phyloP scores from a whole-genome alignment of 1,139 yeast genomes.

The Lodderomyces theae region DNA sequence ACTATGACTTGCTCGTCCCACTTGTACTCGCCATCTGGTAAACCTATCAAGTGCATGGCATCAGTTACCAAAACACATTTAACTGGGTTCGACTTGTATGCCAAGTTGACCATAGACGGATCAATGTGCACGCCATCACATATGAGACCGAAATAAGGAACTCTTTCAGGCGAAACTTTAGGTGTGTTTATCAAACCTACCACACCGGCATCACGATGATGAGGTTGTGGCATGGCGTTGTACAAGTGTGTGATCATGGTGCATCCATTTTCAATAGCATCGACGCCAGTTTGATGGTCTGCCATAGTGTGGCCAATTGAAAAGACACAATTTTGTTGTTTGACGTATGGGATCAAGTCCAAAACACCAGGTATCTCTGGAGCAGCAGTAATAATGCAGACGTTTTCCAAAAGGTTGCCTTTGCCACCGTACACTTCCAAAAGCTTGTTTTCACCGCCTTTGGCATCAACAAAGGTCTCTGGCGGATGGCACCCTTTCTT shows the following conservation, averaged over 20 bases:
- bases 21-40: constrained; percentile 49
- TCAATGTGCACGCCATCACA: constrained; percentile 66
- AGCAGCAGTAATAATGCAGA: constrained; percentile 58
- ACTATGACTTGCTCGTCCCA: constrained; percentile 51
- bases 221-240: constrained; percentile 70
- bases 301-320: constrained; percentile 60
- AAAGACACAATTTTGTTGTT: constrained; percentile 36
- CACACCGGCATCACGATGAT: constrained; percentile 60
- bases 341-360: constrained; percentile 45
- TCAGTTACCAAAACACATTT: constrained; percentile 61
- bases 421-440: constrained; percentile 47
- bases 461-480: constrained; percentile 52
- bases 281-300: constrained; percentile 45
- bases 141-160: constrained; percentile 57
- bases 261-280: constrained; percentile 54
- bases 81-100: constrained; percentile 53
- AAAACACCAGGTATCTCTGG: constrained; percentile 59
- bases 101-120: constrained; percentile 53
- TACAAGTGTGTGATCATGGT: constrained; percentile 62
- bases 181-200: constrained; percentile 53
- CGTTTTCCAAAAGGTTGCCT: constrained; percentile 38
- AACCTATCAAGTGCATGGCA: constrained; percentile 57
- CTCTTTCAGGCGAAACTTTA: constrained; percentile 17
- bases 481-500: constrained; percentile 66
- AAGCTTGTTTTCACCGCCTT: constrained; percentile 36